Conservation (phyloP, 1,139 yeast genomes). For the Yamadazyma atlantica region DNA sequence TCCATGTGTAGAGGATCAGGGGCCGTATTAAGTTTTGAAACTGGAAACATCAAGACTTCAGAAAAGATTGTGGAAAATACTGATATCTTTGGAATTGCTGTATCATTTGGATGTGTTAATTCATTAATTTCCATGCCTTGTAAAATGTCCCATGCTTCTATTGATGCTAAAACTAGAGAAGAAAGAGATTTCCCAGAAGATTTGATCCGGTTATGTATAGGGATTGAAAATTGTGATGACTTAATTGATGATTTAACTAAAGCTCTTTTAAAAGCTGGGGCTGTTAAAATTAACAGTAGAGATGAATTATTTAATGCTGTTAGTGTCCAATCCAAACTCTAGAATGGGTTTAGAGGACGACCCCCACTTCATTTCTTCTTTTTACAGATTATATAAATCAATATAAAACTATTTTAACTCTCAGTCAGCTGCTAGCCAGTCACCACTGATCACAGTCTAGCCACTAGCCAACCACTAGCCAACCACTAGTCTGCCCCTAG, state of each 20-base stretch:
- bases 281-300: constrained; percentile 43
- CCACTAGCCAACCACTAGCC: too few relatives aligned
- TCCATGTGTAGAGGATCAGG: constrained; percentile 84
- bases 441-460: too few relatives aligned
- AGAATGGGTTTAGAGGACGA: too few relatives aligned
- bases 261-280: constrained; percentile 69
- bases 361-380: not conserved
- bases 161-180: constrained; percentile 80
- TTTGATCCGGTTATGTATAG: constrained; percentile 82
- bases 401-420: not conserved
- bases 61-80: constrained; percentile 76
- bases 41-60: constrained; percentile 67
- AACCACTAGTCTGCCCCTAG: too few relatives aligned
- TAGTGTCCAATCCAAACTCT: constrained; percentile 35
- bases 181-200: constrained; percentile 93
- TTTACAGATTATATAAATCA: not conserved
- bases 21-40: constrained; percentile 85
- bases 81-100: constrained; percentile 83
- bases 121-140: constrained; percentile 91
- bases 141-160: constrained; percentile 95
- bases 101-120: constrained; percentile 92
- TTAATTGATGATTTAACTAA: constrained; percentile 70
- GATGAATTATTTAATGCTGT: constrained; percentile 47
- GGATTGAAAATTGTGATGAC: constrained; percentile 70
- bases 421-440: not conserved